Evolutionary conservation across 1,139 yeast species (phyloP), one percentile per base, ranked within the genome.

Genomic region (Protomyces inundatus): DNA sequence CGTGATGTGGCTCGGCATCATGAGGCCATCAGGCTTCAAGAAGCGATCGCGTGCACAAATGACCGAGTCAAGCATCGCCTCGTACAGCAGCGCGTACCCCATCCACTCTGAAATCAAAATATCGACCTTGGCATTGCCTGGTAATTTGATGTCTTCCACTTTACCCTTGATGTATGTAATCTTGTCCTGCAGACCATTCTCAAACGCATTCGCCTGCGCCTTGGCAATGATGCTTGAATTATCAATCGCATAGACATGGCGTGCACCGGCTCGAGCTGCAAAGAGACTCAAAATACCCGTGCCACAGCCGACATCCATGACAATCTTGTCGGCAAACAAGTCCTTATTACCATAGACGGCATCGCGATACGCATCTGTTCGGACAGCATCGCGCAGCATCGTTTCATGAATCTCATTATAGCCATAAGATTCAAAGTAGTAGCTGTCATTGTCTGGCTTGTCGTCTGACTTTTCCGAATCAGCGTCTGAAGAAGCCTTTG

Each of bases 371-470:
- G 96, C 84, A 69, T 91, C 80, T 6, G 99, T 95, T 76, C 99
- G 85, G 50, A 90, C 89, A 64, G 90, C 84, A 75, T 95, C 99
- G 77, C 93, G 95, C 73, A 95, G 84, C 99, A 95, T 95, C 76
- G 91, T 98, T 77, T 95, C 98, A 74, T 95, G 99, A 73, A 95
- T 95, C 64, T 97, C 97, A 73, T 90, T 91, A 75, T 93, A 98
- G 75, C 93, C 98, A 72, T 93, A 93, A 3, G 98, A 91, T 59
- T 87, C 83, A 79, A 93, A 93, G 78, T 93, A 93, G 75, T 91
- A 98, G 76, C 89, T 93, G 73, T 90, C 97, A 54, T 84, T 79
- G 73, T 71, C 72, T 52, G 71, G 69, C 64, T 73, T 64, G 16
- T 67, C 66, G n/a, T 40, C 65, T 23, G 23, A 2, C 12, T 40